Evolutionary conservation across 345 rosid genomes (phyloP), one percentile per base, ranked within the genome.

Genomic region (Raphanus raphanistrum): DNA sequence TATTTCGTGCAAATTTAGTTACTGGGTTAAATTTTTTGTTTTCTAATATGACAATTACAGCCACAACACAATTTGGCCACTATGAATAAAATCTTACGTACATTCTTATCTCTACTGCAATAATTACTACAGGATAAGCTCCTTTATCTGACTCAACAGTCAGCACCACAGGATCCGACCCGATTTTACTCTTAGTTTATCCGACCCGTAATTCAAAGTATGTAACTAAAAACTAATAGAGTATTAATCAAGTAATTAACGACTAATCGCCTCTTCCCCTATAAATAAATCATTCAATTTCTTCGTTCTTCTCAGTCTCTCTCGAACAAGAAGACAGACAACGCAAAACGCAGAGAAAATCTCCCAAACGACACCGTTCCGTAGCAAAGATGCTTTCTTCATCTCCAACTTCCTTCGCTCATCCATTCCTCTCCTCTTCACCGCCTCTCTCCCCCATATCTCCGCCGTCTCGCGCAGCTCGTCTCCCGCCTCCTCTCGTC

Each of bases 111-210:
- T 50, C 57, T 50, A 50, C 57, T 15, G 57, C 57, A 50, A 50
- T 50, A 50, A 50, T 15, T 50, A 8, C 21, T n/a, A 50, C 9
- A 1, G 57, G 57, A 50, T 50, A 50, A 50, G 57, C 57, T 50
- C 6, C 9, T 73, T 73, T 6, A 28, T 74, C 82, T 63, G 79
- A 79, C 68, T 79, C 82, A 79, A 66, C 77, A 79, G 61, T 79
- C 82, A 79, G 71, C 77, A n/a, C 21, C 21, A 50, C 57, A 50
- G 17, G 57, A 50, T 50, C 57, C 57, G 57, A 50, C 57, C 57
- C 57, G 57, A n/a, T 6, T 50, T n/a, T 6, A 50, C 57, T 6
- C 57, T 6, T n/a, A n/a, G 5, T 15, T 15, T n/a, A 50, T 15
- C 57, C 57, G 57, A 50, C 57, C 57, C 57, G 57, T 50, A 2